Evolutionary conservation across 2,329 filamentous ascomycete genomes (phyloP), one percentile per base, ranked within the genome.

Genomic region (Trichoderma sp.): DNA sequence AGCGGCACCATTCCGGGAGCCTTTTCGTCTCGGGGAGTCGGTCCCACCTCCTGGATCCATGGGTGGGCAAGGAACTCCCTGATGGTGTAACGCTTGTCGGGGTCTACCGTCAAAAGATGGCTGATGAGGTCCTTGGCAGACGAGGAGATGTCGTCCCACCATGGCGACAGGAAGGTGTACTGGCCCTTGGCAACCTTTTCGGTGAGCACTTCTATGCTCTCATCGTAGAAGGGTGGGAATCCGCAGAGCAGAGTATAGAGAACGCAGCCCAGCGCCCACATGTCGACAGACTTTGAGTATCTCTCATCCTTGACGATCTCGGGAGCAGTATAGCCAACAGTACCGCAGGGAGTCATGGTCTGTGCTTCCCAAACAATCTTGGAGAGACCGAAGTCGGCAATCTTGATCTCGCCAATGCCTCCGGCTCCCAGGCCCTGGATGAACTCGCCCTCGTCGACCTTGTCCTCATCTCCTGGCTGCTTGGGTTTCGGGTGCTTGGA

Each of bases 261-360:
- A 12, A 99, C 97, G 83, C 97, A 99, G 16, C 97, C 97, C 38
- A 99, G 86, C 4, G 97, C 97, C 97, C 97, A 99, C 97, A 99
- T 99, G 82, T 99, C 97, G 63, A 99, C 97, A 69, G 95, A 97
- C 88, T 98, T 99, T 50, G 96, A 98, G 85, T 99, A 99, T 27
- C 95, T 92, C 85, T 99, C 97, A 85, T 99, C 97, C 86, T 98
- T 98, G 83, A 99, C 97, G 77, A 99, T 99, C 83, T 99, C 97
- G 8, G 97, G 97, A 4, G 97, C 97, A 4, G 97, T 98, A 85
- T 99, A 99, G 60, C 97, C 97, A 75, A 98, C 97, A 0, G 97
- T 99, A 75, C 97, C 97, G 83, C 97, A 99, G n/a, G 97, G 97
- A 3, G 97, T 99, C 94, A 98, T 98, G 11, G 97, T 99, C 82